Evolutionary conservation across 2,329 filamentous ascomycete genomes (phyloP), one percentile per base, ranked within the genome.

Genomic region (Fusarium albidum): DNA sequence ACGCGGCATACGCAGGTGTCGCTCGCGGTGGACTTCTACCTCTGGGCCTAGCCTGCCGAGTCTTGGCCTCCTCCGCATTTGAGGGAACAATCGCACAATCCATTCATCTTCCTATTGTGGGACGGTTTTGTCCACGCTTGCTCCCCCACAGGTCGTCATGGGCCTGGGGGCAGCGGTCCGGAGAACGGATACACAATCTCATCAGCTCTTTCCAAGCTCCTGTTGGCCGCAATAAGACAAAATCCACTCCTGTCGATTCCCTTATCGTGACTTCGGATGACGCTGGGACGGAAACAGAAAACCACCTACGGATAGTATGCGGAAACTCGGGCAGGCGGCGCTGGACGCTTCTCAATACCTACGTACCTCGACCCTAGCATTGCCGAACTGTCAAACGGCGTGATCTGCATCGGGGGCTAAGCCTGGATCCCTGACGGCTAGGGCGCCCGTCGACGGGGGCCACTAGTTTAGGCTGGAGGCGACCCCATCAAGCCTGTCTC

Each of bases 381-480:
- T 64, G 60, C 63, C 63, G 63, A 67, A 66, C 56, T 66, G 63
- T 63, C 65, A 67, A 61, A 67, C 65, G 63, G 63, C 52, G 61
- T 68, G 65, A 68, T 68, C 65, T 68, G 50, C 65, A 66, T 68
- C 55, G 63, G 63, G 60, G 59, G 59, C 59, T 65, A 58, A 64
- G 61, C 52, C 65, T 55, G 61, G 57, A 68, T 66, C 65, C 65
- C 51, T 68, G 65, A 49, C 47, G 47, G 29, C 55, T 52, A 63
- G 62, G 57, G 62, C 52, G 54, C 58, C 55, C 42, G 52, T 48
- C 41, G 51, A 56, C 50, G 52, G 63, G n/a, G 42, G 54, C 54
- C 50, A 51, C 59, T 63, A 63, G 52, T 63, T 67, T 65, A 64
- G 62, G 55, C 63, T 62, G 42, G 44, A 52, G 49, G 46, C 38